Evolutionary conservation across 2,329 filamentous ascomycete species (phyloP), one percentile per base, ranked within the genome.

Genomic region (Fusarium humuli): DNA sequence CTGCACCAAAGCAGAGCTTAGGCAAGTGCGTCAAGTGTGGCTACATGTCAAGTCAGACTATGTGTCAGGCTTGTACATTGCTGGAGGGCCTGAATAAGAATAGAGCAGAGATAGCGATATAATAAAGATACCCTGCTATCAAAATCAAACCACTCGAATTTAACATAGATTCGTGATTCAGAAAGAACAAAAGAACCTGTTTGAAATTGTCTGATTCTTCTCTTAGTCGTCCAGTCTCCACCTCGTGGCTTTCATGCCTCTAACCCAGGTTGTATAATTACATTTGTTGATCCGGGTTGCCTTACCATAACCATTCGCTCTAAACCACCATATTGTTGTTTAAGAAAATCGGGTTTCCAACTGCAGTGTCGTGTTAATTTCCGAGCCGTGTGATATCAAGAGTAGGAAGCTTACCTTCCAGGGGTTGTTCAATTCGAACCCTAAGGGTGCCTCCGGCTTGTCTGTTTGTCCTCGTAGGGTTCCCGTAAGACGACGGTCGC

Each of bases 1-100:
- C 72, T 46, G 78, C 75, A 13, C 81, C 86, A n/a, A 86, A 88
- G 75, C 93, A 95, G 79, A 90, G 90, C 16, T 87, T 98, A 72
- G 93, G 95, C 3, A 91, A 90, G 69, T 99, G 96, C 77, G 88
- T 91, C 76, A 91, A 89, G 55, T 99, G 96, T 74, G 96, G 96
- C 16, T 99, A 98, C 78, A 92, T 99, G 80, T 97, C 96, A 4
- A 98, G 94, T 74, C 96, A 99, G 80, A 88, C 89, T 30, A 88
- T 98, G 41, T 99, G 96, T 81, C 97, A 99, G 81, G 96, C 96
- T 1, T 99, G 96, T 78, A 91, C 90, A 67, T 83, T 99, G 46
- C 86, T 99, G 5, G 94, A 98, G 74, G 93, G 92, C 0, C 80
- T 99, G 49, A 99, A 99, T 78, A 98, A 96, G 81, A 91, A 90